A percentile compares a stretch with the other conserved stretches of the same genome.
These are phyloP conservation scores for Cutaneotrichosporon cavernicola DNA, from an alignment of 1,284 basidiomycete species.

Conservation along the genomic window DNA sequence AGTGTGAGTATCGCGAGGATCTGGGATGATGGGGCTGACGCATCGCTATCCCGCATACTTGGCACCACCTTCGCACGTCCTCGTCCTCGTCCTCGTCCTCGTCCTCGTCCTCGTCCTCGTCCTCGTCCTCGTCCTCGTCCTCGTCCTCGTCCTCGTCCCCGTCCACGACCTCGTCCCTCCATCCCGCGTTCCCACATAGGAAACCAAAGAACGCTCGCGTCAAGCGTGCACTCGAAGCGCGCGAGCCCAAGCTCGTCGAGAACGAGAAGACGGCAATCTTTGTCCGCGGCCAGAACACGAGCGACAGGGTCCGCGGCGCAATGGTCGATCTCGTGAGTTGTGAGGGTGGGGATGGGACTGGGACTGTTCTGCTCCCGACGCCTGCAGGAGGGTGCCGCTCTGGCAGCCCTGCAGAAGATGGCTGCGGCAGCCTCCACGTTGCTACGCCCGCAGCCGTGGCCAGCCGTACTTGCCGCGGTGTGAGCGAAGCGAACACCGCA, in stretches of 20 bases:
- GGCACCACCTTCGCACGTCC: neutral
- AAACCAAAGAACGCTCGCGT: slow-evolving; percentile 97
- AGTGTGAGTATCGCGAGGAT: slow-evolving; percentile 34
- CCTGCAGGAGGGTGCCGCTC: too few relatives aligned
- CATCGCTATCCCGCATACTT: neutral
- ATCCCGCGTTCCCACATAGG: slow-evolving; percentile 53
- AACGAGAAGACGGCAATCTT: slow-evolving; percentile 81
- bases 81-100: too few relatives aligned
- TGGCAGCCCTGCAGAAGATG: too few relatives aligned
- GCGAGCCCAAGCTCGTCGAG: slow-evolving; percentile 87
- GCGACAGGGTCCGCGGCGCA: slow-evolving; percentile 72
- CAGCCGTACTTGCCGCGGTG: too few relatives aligned
- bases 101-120: too few relatives aligned
- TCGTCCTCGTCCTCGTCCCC: too few relatives aligned
- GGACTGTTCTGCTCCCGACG: too few relatives aligned
- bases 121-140: too few relatives aligned
- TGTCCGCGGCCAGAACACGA: slow-evolving; percentile 82
- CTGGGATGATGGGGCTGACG: neutral
- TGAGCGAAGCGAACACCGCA: too few relatives aligned
- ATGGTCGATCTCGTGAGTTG: slow-evolving; percentile 82
- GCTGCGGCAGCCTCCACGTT: too few relatives aligned
- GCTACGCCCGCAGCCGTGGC: too few relatives aligned
- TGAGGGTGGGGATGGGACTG: too few relatives aligned
- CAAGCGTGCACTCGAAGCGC: slow-evolving; percentile 85
- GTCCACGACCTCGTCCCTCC: neutral